Base-by-base conservation (phyloP, 225 moss, liverwort and hornwort genomes). In the Anthoceros angustus region DNA sequence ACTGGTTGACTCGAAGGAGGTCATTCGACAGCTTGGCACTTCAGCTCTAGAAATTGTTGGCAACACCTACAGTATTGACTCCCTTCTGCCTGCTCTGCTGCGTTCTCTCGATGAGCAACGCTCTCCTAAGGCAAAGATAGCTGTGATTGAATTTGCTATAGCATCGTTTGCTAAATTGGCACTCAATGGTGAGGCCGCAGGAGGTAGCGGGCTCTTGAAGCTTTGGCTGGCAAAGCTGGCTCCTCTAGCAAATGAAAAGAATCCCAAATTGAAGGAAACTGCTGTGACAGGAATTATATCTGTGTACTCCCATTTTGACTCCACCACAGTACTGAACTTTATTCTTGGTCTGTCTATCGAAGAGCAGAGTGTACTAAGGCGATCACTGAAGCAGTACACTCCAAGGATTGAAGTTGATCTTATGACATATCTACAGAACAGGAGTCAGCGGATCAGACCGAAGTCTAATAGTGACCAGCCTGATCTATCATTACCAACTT, bases 331-430 rank as follows among this genome's bases (percentile, higher is more conserved):
- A 55, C 65, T 98, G 32, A 98, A 92, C 64, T 98, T 92, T 42
- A 98, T 98, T 64, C 86, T 92, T 49, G 77, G 98, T 43, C 72
- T 98, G 66, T 92, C 98, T 39, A 98, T 98, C 43, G 98, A 98
- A 73, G 98, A 98, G 60, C 98, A 98, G 72, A 92, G 98, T 67
- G 77, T 82, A 40, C 72, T 92, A 69, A 80, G 92, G 50, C 77
- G 92, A 68, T 77, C 98, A 7, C 69, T 98, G 77, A 98, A 98
- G 73, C 98, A 98, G 72, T 86, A 98, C 61, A 98, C 98, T 42
- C 98, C 98, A 69, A 88, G 98, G 48, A 89, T 98, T 65, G 98
- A 98, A 77, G 98, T 98, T 26, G 98, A 98, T 80, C 89, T 98
- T 24, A 98, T 98, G 98, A 77, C 81, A 40, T 86, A 84, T 24